Conservation (phyloP, 208 protist species). For the Trypanosoma cruzi region DNA sequence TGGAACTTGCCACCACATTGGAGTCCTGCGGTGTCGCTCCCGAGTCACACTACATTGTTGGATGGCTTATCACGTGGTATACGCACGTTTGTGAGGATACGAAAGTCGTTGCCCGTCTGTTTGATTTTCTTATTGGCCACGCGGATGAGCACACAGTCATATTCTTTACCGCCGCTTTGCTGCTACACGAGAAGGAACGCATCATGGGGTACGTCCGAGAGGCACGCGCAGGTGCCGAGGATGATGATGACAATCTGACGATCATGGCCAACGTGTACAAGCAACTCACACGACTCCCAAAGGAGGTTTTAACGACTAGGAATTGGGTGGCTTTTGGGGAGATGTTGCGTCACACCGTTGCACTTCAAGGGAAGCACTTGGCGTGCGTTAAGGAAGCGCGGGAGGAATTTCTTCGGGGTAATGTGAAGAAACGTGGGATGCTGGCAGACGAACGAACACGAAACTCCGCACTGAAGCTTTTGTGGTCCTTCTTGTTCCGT, state of each 20-base stretch:
- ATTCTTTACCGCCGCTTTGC: conserved; percentile 79
- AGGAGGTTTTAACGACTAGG: conserved; percentile 36
- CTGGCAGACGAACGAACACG: conserved; percentile 62
- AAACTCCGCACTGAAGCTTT: conserved; percentile 68
- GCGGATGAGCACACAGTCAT: conserved; percentile 52
- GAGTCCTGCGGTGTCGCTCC: conserved; percentile 74
- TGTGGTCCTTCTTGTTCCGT: conserved; percentile 66
- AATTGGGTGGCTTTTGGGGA: conserved; percentile 34
- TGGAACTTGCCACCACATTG: conserved; percentile 51
- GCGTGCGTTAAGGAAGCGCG: conserved; percentile 33
- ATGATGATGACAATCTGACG: conserved; percentile 41
- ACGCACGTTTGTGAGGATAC: conserved; percentile 54
- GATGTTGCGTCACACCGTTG: conserved; percentile 38
- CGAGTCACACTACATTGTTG: conserved; percentile 86
- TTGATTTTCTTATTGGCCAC: conserved; percentile 71
- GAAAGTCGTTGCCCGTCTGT: conserved; percentile 51
- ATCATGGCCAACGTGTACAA: conserved; percentile 78
- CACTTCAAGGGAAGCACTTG: conserved; percentile 34
- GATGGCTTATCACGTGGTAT: conserved; percentile 92
- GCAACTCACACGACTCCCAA: conserved; percentile 51
- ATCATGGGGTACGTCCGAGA: conserved; percentile 53
- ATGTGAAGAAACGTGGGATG: conserved; percentile 57
- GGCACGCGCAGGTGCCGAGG: conserved; percentile 31
- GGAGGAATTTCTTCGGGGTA: conserved; percentile 53
- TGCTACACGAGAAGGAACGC: conserved; percentile 50